Conservation (phyloP, 2,329 filamentous ascomycete genomes). For the Paecilomyces dactylethromorphus region DNA sequence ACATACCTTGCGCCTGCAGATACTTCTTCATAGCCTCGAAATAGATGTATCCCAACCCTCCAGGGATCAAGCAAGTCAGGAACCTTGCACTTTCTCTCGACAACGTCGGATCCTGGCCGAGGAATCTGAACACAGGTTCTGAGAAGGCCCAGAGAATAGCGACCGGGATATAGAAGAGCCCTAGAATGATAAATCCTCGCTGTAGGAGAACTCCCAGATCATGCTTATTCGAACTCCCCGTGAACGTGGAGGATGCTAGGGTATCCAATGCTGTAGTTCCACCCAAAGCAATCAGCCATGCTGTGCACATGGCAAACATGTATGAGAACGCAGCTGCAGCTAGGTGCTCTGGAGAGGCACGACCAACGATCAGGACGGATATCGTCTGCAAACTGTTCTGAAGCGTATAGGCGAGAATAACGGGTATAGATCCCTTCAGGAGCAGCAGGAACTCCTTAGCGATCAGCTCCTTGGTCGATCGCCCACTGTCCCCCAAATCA, state of each 20-base stretch:
- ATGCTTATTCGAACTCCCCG: constrained; percentile 69
- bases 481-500: constrained; percentile 29
- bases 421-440: constrained; percentile 63
- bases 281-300: constrained; percentile 78
- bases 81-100: constrained; percentile 68
- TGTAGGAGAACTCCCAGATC: constrained; percentile 75
- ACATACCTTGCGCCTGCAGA: constrained; percentile 50
- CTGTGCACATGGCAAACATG: constrained; percentile 89
- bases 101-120: constrained; percentile 74
- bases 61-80: constrained; percentile 66
- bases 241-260: constrained; percentile 74
- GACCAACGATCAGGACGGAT: constrained; percentile 74
- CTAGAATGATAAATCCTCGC: constrained; percentile 65
- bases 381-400: constrained; percentile 81
- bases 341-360: constrained; percentile 70
- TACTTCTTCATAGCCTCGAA: constrained; percentile 70
- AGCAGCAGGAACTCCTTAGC: constrained; percentile 60
- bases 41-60: constrained; percentile 79
- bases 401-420: constrained; percentile 77
- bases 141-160: constrained; percentile 68
- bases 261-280: constrained; percentile 84
- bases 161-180: constrained; percentile 65
- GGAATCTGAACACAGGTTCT: constrained; percentile 63
- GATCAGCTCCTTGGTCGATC: constrained; percentile 31
- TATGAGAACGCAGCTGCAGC: constrained; percentile 81